Base-by-base conservation (phyloP, 2,329 filamentous ascomycete genomes). In the Clarireedia sp. region DNA sequence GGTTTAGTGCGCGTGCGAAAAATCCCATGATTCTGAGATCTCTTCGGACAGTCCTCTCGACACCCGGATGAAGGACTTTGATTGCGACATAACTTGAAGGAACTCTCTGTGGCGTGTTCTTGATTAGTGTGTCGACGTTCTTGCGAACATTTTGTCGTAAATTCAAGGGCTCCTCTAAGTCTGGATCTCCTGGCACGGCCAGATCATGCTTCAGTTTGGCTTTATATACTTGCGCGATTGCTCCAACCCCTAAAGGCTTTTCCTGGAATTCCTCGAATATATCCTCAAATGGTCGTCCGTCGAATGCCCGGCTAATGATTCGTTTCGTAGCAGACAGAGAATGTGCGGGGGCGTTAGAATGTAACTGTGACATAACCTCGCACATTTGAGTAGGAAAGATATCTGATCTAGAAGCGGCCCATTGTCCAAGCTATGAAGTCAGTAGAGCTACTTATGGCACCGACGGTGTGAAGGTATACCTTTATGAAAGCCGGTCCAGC, bases 401-500 rank as follows among this genome's bases (percentile, higher is more conserved):
- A 71, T 99, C 94, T 43, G 91, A 89, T 68, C 94, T 81, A 5
- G 94, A 97, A 3, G 94, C 94, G 17, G 94, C 94, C 94, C 94
- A 99, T 83, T 99, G 94, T 16, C 94, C 94, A 54, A 99, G 82
- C 84, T 91, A 64, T 10, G 12, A 38, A 60, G 64, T 64, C 51
- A 61, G 48, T 17, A 37, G 7, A 38, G 12, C 8, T 4, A n/a
- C 14, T 6, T 19, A 51, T 7, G 47, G 24, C 3, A 19, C 19
- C 52, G 26, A 48, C 17, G 33, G 36, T 29, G 14, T 38, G 19
- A n/a, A 2, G 17, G 10, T 68, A 50, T 72, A 89, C 87, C 80
- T 99, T 99, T 74, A 99, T 99, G 68, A 99, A 99, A 0, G 94
- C 90, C 45, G 94, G 91, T 0, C 94, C 94, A 17, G 92, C 90